Percentiles rank a stretch among this genome's conserved stretches.
Conservation (phyloP, 768 basidiomycete species). For the Infundibulicybe gibba region DNA sequence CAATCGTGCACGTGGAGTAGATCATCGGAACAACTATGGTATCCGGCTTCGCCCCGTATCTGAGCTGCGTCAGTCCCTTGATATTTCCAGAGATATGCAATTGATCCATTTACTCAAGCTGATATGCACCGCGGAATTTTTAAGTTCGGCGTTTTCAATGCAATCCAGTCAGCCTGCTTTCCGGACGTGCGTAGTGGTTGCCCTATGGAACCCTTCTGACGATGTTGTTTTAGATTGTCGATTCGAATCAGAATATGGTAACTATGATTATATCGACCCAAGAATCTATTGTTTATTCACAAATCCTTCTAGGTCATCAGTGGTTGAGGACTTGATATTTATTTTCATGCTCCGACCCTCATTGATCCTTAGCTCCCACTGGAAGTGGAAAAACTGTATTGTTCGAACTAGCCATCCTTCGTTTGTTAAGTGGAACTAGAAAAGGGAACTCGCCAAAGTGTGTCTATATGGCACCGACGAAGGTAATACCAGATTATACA, state of each 20-base stretch:
- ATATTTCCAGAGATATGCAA: not conserved
- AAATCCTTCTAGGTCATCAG: slow-evolving; percentile 58
- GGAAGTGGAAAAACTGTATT: slow-evolving; percentile 95
- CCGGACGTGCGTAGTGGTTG: slow-evolving; percentile 49
- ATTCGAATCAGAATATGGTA: slow-evolving; percentile 66
- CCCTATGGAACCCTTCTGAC: not conserved
- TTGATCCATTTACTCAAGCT: slow-evolving; percentile 42
- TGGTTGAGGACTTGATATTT: slow-evolving; percentile 32
- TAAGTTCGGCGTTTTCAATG: slow-evolving; percentile 90
- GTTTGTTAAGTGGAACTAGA: slow-evolving; percentile 50
- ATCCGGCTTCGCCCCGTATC: slow-evolving; percentile 67
- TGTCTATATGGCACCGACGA: slow-evolving; percentile 93
- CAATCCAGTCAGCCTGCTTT: slow-evolving; percentile 83
- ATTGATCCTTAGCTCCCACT: slow-evolving; percentile 71
- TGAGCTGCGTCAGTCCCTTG: slow-evolving; percentile 54
- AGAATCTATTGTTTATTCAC: slow-evolving; percentile 5
- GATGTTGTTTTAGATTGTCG: slow-evolving; percentile 42
- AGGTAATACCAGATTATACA: slow-evolving; percentile 39
- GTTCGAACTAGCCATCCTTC: slow-evolving; percentile 89
- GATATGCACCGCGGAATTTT: slow-evolving; percentile 79
- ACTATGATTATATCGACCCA: slow-evolving; percentile 4
- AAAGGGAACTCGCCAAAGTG: slow-evolving; percentile 50
- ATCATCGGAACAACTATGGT: slow-evolving; percentile 36
- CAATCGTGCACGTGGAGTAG: slow-evolving; percentile 8
- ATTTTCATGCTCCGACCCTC: not conserved